Conservation (phyloP, 2,329 filamentous ascomycete genomes). For the Pseudofabraea citricarpa region DNA sequence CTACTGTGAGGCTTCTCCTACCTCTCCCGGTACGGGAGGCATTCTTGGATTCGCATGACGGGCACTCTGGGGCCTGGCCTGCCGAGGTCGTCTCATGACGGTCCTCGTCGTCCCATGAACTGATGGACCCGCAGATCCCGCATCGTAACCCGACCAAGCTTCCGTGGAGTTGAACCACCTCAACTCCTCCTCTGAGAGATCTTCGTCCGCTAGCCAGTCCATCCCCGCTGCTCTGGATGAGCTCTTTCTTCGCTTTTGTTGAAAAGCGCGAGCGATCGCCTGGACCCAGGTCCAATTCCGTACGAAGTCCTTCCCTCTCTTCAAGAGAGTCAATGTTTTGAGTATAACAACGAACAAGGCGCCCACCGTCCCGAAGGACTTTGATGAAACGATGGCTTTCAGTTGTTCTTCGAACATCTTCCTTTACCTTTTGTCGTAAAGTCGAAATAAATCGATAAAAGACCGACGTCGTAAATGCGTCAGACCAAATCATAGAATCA, state of each 20-base stretch:
- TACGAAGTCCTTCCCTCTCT: slow-evolving; percentile 63
- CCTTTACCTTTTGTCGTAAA: slow-evolving; percentile 56
- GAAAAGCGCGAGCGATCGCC: slow-evolving; percentile 59
- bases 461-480: slow-evolving; percentile 62
- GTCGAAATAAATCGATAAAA: slow-evolving; percentile 71
- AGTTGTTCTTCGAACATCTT: slow-evolving; percentile 54
- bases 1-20: slow-evolving; percentile 62
- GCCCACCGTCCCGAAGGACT: slow-evolving; percentile 60
- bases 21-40: slow-evolving; percentile 59
- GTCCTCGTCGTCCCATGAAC: slow-evolving; percentile 53
- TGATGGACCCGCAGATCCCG: slow-evolving; percentile 53
- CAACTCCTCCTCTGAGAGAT: slow-evolving; percentile 23
- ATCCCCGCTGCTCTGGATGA: slow-evolving; percentile 29
- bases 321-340: slow-evolving; percentile 74
- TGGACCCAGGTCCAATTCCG: slow-evolving; percentile 55
- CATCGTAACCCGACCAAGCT: slow-evolving; percentile 62
- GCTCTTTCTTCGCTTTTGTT: slow-evolving; percentile 34
- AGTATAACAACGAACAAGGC: slow-evolving; percentile 67
- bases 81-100: slow-evolving; percentile 41
- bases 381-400: slow-evolving; percentile 65
- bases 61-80: slow-evolving; percentile 63
- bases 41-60: slow-evolving; percentile 58
- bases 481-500: slow-evolving; percentile 65
- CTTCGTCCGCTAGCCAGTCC: slow-evolving; percentile 10
- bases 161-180: slow-evolving; percentile 64